Base-by-base conservation (phyloP, 106 monocot genomes). In the Alisma plantagoaquatica region DNA sequence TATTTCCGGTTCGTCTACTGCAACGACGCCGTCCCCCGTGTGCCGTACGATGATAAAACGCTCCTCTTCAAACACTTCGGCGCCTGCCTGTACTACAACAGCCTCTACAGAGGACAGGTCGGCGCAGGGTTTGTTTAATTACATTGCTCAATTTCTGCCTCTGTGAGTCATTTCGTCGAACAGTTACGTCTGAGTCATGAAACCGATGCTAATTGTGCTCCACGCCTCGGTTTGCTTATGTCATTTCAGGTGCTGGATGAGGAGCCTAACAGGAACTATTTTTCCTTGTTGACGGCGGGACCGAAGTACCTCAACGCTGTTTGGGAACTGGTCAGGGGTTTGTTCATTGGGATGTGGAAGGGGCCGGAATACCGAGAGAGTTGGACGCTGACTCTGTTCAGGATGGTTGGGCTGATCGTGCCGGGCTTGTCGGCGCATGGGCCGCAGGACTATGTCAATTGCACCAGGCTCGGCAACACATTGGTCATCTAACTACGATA, bases 371-470 rank as follows among this genome's bases (percentile, higher is more conserved):
- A 46, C 65, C 23, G 22, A 24, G 53, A 65, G 22, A 8, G 45
- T 2, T 65, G 76, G 77, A 26, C 64, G 1, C 8, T 77, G 65
- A 69, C 41, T 43, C 9, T 68, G 2, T 10, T 66, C 0, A 79
- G 93, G 35, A 2, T 64, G 0, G n/a, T 65, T 26, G 87, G 82
- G 12, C 23, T 93, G 59, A 21, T 83, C 27, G 27, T 80, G 1
- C 93, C 93, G 0, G 83, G 93, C 0, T 31, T 87, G n/a, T 67
- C 87, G 2, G 68, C 87, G 3, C 92, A 93, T 47, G 44, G 44
- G 21, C 83, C 87, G 11, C 70, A 72, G 19, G 82, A 93, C 61
- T 93, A 92, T 47, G 78, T 79, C 53, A 93, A 93, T 49, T 64
- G 68, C 43, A 80, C 72, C 2, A 77, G 87, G 63, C 32, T 93